A percentile compares a stretch with the other conserved stretches of the same genome.
phyloP scores from a whole-genome alignment of 208 protist species.

The Vickermania ingenoplastis region DNA sequence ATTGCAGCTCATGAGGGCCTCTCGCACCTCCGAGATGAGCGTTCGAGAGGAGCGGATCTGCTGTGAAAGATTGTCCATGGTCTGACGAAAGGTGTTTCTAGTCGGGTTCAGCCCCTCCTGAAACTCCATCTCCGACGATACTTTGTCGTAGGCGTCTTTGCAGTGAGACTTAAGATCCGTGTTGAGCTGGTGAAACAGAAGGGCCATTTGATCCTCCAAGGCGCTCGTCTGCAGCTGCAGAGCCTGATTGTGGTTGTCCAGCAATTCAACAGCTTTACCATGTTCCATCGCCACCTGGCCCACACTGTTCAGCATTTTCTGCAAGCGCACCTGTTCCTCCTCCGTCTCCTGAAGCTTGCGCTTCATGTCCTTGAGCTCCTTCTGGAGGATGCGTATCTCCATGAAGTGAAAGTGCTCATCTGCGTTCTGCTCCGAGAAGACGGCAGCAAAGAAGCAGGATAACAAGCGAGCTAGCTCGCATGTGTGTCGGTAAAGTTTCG shows the following conservation, averaged over 20 bases:
- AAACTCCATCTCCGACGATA: conserved; percentile 57
- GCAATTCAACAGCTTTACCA: conserved; percentile 65
- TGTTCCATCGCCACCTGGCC: conserved; percentile 70
- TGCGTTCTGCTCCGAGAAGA: conserved; percentile 73
- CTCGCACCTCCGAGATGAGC: conserved; percentile 70
- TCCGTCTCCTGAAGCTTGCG: conserved; percentile 39
- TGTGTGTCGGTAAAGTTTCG: conserved; percentile 77
- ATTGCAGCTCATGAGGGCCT: conserved; percentile 46
- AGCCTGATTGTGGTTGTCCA: conserved; percentile 77
- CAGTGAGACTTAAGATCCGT: conserved; percentile 64
- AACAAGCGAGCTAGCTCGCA: conserved; percentile 70
- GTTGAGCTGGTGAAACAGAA: conserved; percentile 86
- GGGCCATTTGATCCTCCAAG: conserved; percentile 88
- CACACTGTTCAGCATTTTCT: conserved; percentile 71
- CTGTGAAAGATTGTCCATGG: conserved; percentile 83
- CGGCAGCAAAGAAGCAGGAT: conserved; percentile 78
- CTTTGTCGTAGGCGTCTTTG: conserved; percentile 65
- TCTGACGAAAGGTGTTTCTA: conserved; percentile 76
- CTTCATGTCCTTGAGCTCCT: conserved; percentile 55
- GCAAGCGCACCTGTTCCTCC: conserved; percentile 46
- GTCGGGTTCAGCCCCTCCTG: conserved; percentile 75
- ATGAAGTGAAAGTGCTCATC: conserved; percentile 88
- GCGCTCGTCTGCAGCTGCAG: conserved; percentile 73
- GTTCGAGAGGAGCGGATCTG: conserved; percentile 62
- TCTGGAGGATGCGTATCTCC: conserved; percentile 74